Conservation (phyloP, 2,329 filamentous ascomycete genomes). For the Trichoderma oligosporum region DNA sequence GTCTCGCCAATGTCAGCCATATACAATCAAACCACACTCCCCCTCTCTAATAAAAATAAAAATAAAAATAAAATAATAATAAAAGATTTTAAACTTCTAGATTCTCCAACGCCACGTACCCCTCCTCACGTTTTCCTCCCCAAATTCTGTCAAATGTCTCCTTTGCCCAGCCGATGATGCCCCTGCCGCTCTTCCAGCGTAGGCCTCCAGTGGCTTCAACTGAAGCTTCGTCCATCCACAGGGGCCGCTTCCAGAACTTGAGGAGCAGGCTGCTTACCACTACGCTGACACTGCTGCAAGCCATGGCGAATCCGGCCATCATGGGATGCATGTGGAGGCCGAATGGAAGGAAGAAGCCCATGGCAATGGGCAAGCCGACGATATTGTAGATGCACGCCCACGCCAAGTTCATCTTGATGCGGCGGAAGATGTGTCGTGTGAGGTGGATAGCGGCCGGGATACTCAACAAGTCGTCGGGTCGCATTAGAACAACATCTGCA, state of each 20-base stretch:
- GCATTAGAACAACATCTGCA: slow-evolving; percentile 93
- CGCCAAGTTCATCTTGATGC: slow-evolving; percentile 88
- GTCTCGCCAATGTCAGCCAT: background rate
- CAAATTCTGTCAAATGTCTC: slow-evolving; percentile 39
- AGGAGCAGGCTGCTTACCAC: slow-evolving; percentile 79
- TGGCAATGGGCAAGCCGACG: slow-evolving; percentile 88
- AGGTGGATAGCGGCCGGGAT: slow-evolving; percentile 85
- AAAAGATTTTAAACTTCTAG: slow-evolving; percentile 44
- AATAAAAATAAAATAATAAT: background rate
- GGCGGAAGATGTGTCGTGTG: slow-evolving; percentile 76
- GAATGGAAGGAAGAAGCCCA: slow-evolving; percentile 91
- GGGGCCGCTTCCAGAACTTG: slow-evolving; percentile 79
- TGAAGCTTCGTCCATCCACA: slow-evolving; percentile 75
- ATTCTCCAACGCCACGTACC: slow-evolving; percentile 57
- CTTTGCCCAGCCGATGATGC: slow-evolving; percentile 41
- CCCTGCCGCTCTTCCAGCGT: slow-evolving; percentile 42
- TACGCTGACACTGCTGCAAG: slow-evolving; percentile 82
- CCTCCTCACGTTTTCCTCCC: slow-evolving; percentile 45
- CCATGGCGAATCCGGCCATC: slow-evolving; percentile 94
- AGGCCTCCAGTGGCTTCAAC: slow-evolving; percentile 55
- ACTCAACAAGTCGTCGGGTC: slow-evolving; percentile 82
- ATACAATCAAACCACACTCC: background rate
- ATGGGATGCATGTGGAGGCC: slow-evolving; percentile 87
- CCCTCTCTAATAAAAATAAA: background rate
- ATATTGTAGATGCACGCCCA: slow-evolving; percentile 95